Evolutionary conservation across 169 alveolate genomes (phyloP).

Genomic region (Eimeria praecox): DNA sequence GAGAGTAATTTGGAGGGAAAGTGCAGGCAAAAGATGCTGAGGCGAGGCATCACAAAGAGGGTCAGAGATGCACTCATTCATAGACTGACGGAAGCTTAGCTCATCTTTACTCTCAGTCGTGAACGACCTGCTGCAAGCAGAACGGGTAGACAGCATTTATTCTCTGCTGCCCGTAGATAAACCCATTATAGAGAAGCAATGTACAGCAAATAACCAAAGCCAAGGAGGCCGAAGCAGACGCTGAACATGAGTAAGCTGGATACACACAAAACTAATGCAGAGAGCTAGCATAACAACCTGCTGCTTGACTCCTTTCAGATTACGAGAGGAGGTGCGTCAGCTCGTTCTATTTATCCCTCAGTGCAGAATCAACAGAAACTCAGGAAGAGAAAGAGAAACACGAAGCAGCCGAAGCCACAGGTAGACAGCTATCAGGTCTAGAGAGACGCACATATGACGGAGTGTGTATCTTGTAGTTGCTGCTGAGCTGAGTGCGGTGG

Average conservation of each 20-base stretch:
- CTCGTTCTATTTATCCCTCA: background rate
- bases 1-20: background rate
- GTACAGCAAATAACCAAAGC: constrained; percentile 27
- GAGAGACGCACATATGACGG: too few species aligned
- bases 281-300: background rate
- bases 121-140: constrained; percentile 50
- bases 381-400: constrained; percentile 67
- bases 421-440: background rate
- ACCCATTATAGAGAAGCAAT: background rate
- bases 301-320: background rate
- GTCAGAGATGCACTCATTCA: background rate
- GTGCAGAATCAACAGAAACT: background rate
- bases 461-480: background rate
- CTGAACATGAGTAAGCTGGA: constrained; percentile 42
- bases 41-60: constrained; percentile 54
- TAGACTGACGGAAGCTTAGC: background rate
- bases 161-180: background rate
- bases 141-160: background rate
- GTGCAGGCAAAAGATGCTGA: constrained; percentile 70
- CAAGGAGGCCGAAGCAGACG: constrained; percentile 61
- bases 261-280: background rate
- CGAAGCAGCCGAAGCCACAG: constrained; percentile 50
- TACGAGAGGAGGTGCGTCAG: constrained; percentile 58
- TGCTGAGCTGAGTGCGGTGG: constrained; percentile 45
- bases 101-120: background rate